Conservation (phyloP, 192 early-diverging fungal species). For the Chytriomyces sp. region DNA sequence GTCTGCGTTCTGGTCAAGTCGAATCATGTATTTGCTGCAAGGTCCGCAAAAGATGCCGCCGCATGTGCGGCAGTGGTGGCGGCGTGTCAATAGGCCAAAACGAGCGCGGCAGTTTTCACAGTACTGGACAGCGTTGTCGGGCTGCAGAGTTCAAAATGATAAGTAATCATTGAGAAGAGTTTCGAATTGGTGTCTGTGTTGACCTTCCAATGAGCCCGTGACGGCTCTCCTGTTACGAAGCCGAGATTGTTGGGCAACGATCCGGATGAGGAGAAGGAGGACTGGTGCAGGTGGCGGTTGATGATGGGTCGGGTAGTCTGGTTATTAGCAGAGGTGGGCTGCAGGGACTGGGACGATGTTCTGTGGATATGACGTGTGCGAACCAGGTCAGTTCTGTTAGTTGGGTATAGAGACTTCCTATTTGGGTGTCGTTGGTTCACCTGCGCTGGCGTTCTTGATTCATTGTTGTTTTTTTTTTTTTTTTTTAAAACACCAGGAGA, state of each 20-base stretch:
- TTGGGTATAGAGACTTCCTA: not conserved
- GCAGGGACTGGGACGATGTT: not conserved
- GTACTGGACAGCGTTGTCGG: not conserved
- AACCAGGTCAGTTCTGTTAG: not conserved
- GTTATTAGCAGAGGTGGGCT: not conserved
- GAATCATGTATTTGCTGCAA: constrained; percentile 3
- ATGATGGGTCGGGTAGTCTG: not conserved
- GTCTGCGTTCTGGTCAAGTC: constrained; percentile 25
- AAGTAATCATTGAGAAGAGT: not conserved
- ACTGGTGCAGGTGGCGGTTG: not conserved
- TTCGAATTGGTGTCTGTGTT: not conserved
- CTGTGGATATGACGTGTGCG: not conserved
- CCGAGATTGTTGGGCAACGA: constrained; percentile 4
- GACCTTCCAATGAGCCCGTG: constrained; percentile 32
- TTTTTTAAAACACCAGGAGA: not conserved
- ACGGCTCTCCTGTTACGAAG: constrained; percentile 24
- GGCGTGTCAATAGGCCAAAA: constrained; percentile 24
- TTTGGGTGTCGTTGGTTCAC: not conserved
- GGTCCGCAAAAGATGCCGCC: constrained; percentile 31
- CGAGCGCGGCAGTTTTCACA: constrained; percentile 16
- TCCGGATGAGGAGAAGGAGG: not conserved
- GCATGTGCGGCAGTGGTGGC: constrained; percentile 34
- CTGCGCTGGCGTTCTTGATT: not conserved
- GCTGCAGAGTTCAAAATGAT: not conserved
- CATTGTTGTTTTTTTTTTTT: not conserved